Base-by-base conservation (phyloP, 2,329 filamentous ascomycete species). In the Penicillium sp. region DNA sequence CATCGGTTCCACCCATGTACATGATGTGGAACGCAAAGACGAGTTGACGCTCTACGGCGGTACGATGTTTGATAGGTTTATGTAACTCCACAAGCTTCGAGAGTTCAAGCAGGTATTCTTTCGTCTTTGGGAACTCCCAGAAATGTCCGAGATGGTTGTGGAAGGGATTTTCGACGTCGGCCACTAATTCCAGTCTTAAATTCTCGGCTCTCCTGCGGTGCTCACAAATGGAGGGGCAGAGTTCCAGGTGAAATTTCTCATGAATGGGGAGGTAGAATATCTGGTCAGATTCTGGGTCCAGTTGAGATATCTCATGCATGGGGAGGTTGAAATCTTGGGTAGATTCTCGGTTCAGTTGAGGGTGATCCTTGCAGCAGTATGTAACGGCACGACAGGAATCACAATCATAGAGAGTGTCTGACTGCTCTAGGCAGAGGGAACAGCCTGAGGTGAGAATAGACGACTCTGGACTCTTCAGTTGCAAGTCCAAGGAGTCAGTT, bases 1-100 rank as follows among this genome's bases (percentile, higher is more conserved):
- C 28, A 13, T 61, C 59, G 3, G 42, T 45, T 19, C 53, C 53
- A n/a, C 59, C 17, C n/a, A 61, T 33, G 33, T 54, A 47, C 15
- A 61, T 10, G 28, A 50, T n/a, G 17, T 50, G 24, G 15, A 33
- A n/a, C 4, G 26, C 17, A 9, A 5, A 30, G 4, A 30, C 5
- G 10, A 45, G 42, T 7, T 26, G 42, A 24, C 19, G 19, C 2
- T 24, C 42, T 13, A 45, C 22, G 9, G 42, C 19, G 2, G 26
- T 7, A 1, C 26, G 22, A 19, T 28, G 24, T 7, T n/a, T 50
- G 26, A 50, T 33, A 0, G 22, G n/a, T 8, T n/a, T 12, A 10
- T 12, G 22, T 15, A 26, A 24, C 24, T 24, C 19, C 19, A 45
- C 19, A 3, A 45, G 8, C 1, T 3, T 45, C 0, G 42, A 22